These are phyloP conservation scores for Daldinia sp. DNA, from an alignment of 2,329 filamentous ascomycete species.

Conservation along the genomic window DNA sequence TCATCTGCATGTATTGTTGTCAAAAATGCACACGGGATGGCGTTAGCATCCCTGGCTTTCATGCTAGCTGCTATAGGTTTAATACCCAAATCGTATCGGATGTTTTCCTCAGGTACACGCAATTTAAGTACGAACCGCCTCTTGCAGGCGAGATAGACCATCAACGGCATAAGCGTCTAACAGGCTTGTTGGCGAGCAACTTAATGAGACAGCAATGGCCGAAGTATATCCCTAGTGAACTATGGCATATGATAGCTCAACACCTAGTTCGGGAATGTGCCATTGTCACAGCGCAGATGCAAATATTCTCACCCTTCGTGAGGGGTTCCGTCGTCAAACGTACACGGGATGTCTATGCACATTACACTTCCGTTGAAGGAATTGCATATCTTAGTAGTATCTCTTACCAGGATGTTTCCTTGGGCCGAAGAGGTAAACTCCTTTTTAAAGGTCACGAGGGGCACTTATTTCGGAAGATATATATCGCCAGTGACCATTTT, in stretches of 20 bases:
- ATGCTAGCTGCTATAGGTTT: neutral
- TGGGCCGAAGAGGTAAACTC: neutral
- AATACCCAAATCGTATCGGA: neutral
- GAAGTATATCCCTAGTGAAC: neutral
- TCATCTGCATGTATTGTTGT: neutral
- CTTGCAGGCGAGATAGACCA: neutral
- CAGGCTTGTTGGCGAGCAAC: neutral
- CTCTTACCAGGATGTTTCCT: neutral
- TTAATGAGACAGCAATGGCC: neutral
- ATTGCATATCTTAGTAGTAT: neutral
- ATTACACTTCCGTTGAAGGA: neutral
- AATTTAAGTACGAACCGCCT: neutral
- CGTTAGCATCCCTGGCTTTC: neutral
- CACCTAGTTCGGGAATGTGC: neutral
- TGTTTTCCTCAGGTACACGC: neutral
- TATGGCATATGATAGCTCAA: neutral
- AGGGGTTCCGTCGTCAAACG: neutral
- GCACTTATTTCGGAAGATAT: neutral
- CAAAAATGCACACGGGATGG: neutral
- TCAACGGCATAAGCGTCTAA: neutral
- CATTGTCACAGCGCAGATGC: neutral
- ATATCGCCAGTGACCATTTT: neutral
- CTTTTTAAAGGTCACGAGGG: neutral
- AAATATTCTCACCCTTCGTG: neutral
- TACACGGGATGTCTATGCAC: neutral